Percentiles rank a stretch among this genome's conserved stretches.
These are phyloP conservation scores for Avena sativa DNA, from an alignment of 176 grass and related monocot species.

Conservation along the genomic window DNA sequence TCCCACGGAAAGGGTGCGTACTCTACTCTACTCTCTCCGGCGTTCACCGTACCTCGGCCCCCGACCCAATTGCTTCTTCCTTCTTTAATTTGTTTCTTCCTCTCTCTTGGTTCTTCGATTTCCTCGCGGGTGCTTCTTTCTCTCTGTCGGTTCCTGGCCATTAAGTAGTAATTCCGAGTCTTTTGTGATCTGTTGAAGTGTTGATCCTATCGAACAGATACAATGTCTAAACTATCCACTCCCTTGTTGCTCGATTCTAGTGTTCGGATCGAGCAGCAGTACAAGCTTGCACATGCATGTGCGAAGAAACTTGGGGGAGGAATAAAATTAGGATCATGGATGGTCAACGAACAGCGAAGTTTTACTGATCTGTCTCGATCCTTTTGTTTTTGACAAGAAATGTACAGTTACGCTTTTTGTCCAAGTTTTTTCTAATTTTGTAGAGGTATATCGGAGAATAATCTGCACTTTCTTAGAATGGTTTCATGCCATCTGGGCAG, in stretches of 20 bases:
- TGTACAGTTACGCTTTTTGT: neutral
- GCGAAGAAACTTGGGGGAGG: neutral
- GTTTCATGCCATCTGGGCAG: constrained; percentile 9
- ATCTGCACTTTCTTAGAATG: constrained; percentile 8
- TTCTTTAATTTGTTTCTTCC: constrained; percentile 4
- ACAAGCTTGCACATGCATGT: neutral
- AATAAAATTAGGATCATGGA: constrained; percentile 24
- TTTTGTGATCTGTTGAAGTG: neutral
- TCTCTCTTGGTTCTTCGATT: constrained; percentile 17
- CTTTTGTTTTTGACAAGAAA: neutral
- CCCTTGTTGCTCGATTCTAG: neutral
- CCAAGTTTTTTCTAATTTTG: neutral
- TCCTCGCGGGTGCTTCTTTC: neutral
- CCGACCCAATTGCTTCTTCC: constrained; percentile 33
- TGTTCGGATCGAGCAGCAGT: neutral
- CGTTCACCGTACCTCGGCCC: constrained; percentile 32
- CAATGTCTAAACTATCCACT: neutral
- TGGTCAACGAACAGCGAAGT: constrained; percentile 5
- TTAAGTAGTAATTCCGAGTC: constrained; percentile 8
- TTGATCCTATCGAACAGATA: constrained; percentile 38
- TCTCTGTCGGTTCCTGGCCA: neutral
- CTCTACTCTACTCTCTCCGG: constrained; percentile 1
- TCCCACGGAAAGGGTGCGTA: constrained; percentile 41
- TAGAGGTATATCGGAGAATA: constrained; percentile 21
- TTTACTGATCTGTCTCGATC: constrained; percentile 20